Evolutionary conservation across 495 filamentous ascomycete species (phyloP), one percentile per base, ranked within the genome.

Genomic region (Talaromyces stipitatus): DNA sequence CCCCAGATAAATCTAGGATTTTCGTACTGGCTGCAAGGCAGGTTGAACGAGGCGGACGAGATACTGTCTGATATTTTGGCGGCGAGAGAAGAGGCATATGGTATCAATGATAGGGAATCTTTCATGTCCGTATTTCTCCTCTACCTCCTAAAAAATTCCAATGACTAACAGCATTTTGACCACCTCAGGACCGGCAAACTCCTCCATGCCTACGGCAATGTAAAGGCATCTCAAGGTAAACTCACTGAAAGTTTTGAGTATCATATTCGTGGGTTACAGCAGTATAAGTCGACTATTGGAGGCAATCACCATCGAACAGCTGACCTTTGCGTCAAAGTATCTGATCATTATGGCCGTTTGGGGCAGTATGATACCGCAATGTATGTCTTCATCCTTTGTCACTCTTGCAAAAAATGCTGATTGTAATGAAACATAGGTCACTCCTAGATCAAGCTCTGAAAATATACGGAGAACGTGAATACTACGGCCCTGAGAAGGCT

Each of bases 101-200:
- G 63, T 2, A 26, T 23, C 11, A 54, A 59, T 18, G 63, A 65
- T 29, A 29, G 38, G n/a, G 57, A 45, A 2, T 65, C 63, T n/a
- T 65, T 64, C 46, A 59, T 65, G 62, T 68, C 54, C 58, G 61
- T n/a, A 18, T 23, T 23, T 24, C 18, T 18, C 22, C 22, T 18
- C 14, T 20, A 3, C 4, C 9, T 12, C 11, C 23, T 27, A 38
- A 9, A 10, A 3, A 9, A 9, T 6, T 53, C 14, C 27, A 33
- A 53, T 7, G 18, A 3, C 29, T 30, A 20, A 59, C 23, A 43
- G 1, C 47, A 29, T 50, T 9, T 50, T n/a, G n/a, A n/a, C n/a
- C n/a, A n/a, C n/a, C n/a, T n/a, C n/a, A 68, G 67, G 26, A 65
- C 64, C 2, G 66, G 67, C 4, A 53, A 61, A 41, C 50, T 67